Evolutionary conservation across 2,329 filamentous ascomycete genomes (phyloP), one percentile per base, ranked within the genome.

Genomic region (Teratosphaeria viscida): DNA sequence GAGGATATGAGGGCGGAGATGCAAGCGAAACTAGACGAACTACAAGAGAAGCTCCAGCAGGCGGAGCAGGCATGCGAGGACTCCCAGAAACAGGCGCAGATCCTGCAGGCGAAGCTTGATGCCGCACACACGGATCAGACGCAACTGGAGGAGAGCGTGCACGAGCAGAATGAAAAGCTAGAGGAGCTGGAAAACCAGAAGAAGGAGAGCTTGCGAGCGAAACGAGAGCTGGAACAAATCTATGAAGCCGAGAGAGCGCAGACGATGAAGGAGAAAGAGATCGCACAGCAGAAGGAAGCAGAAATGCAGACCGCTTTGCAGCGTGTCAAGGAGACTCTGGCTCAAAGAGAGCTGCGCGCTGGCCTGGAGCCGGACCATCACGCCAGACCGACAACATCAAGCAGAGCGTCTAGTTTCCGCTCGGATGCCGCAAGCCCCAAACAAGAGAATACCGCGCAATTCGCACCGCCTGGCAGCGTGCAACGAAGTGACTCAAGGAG

Each of bases 251-350:
- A 99, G 76, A 85, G 90, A 63, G 89, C 87, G 70, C 85, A 89
- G 58, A 88, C 92, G 76, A 85, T 90, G 70, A 90, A 92, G 75
- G 92, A 97, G 74, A 94, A 95, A 77, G 92, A 96, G 65, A 90
- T 95, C 67, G 87, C 92, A 75, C 80, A 83, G 58, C 87, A 87
- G 66, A 83, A 87, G 60, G 91, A 96, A 71, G 91, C 96, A 70
- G 91, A 96, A 73, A 86, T 97, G 82, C 90, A 95, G 74, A 80
- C 84, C 60, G 88, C 92, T 58, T 94, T 97, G 70, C 90, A 95
- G 76, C 82, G 92, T 59, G 79, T 99, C 67, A 97, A 96, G 79
- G 92, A 96, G 72, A 88, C 85, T 56, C 78, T 96, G 67, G 87
- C 89, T 57, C 88, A 92, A 75, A 85, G 88, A 72, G 87, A 87